phyloP scores from a whole-genome alignment of 208 protist genomes.

The Trypanosoma lewisi region DNA sequence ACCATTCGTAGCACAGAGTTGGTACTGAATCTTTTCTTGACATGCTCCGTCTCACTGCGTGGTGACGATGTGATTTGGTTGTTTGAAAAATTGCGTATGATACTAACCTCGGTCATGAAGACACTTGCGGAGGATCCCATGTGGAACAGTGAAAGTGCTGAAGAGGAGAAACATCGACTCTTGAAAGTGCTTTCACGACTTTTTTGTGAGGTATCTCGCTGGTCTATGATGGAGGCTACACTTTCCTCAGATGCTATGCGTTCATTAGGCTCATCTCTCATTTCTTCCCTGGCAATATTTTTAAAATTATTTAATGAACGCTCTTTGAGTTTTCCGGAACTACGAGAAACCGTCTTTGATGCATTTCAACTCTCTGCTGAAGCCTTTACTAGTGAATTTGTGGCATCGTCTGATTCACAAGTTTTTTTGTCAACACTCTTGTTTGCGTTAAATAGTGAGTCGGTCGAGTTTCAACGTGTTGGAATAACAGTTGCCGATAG shows the following conservation, averaged over 20 bases:
- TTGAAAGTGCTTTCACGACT: constrained; percentile 45
- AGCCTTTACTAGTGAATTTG: constrained; percentile 56
- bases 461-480: constrained; percentile 51
- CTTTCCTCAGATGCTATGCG: constrained; percentile 42
- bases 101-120: constrained; percentile 13
- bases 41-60: constrained; percentile 12
- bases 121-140: constrained; percentile 15
- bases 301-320: constrained; percentile 58
- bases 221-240: constrained; percentile 70
- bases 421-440: constrained; percentile 64
- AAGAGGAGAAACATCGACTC: constrained; percentile 50
- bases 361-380: constrained; percentile 66
- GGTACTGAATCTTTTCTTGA: constrained; percentile 24
- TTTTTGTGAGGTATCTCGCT: constrained; percentile 54
- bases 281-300: constrained; percentile 43
- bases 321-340: constrained; percentile 43
- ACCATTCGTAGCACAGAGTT: constrained; percentile 22
- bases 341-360: constrained; percentile 62
- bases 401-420: constrained; percentile 37
- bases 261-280: constrained; percentile 32
- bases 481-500: constrained; percentile 50
- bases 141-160: constrained; percentile 31
- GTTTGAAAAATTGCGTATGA: constrained; percentile 13
- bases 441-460: constrained; percentile 58
- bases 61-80: constrained; percentile 12